Percentiles rank a stretch among this genome's conserved stretches.
Conservation (phyloP, 805 yeast genomes). For the Yarrowia sp. region DNA sequence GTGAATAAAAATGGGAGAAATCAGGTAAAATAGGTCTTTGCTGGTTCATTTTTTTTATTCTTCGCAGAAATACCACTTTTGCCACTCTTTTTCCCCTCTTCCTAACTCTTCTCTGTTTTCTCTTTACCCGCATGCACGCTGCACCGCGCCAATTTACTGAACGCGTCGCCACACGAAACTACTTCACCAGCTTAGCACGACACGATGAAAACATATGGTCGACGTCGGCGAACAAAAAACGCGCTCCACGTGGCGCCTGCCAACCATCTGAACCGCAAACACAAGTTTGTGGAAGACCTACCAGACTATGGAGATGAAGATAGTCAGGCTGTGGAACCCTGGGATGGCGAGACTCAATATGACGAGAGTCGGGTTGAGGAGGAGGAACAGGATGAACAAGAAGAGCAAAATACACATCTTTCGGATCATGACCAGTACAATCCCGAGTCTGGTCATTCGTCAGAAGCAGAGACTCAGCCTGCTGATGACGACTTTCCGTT, state of each 20-base stretch:
- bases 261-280: neutral
- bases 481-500: neutral
- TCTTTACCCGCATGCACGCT: neutral
- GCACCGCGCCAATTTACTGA: neutral
- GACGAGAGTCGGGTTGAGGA: neutral
- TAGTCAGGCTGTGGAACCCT: neutral
- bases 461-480: neutral
- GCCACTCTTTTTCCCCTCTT: neutral
- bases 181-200: neutral
- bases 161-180: conserved; percentile 16
- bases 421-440: neutral
- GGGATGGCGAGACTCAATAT: neutral
- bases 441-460: neutral
- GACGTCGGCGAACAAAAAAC: neutral
- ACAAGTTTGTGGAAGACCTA: neutral
- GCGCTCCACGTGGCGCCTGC: neutral
- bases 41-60: too few relatives aligned
- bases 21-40: too few relatives aligned
- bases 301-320: neutral
- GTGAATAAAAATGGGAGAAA: too few relatives aligned
- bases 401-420: neutral
- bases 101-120: neutral
- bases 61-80: too few relatives aligned
- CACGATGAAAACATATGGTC: conserved; percentile 8
- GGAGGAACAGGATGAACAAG: neutral